A percentile compares a stretch with the other conserved stretches of the same genome.
phyloP scores from a whole-genome alignment of 2,329 filamentous ascomycete genomes.

The Penicillium sp. region DNA sequence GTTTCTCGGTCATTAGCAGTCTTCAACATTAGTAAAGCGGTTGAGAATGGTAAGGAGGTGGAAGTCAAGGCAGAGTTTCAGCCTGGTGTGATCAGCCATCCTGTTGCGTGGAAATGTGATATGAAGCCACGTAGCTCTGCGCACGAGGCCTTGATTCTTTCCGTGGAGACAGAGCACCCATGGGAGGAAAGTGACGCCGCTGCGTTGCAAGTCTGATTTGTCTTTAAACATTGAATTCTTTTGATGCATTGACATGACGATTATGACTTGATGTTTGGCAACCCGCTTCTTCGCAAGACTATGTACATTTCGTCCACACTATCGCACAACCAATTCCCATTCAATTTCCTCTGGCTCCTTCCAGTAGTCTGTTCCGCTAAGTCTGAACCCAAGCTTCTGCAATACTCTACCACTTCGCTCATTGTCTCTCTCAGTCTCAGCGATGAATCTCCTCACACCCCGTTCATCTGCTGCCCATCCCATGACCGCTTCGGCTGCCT shows the following conservation, averaged over 20 bases:
- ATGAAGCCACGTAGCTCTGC: not conserved
- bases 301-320: not conserved
- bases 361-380: conserved; percentile 23
- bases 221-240: not conserved
- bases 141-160: conserved; percentile 1
- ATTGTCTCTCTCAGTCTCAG: conserved; percentile 28
- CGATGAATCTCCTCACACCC: conserved; percentile 24
- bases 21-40: conserved; percentile 44
- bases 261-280: not conserved
- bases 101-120: conserved; percentile 14
- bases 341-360: conserved; percentile 20
- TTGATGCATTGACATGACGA: no score
- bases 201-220: not conserved
- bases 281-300: not conserved
- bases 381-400: conserved; percentile 24
- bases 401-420: conserved; percentile 21
- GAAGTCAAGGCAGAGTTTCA: conserved; percentile 38
- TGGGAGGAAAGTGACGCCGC: conserved; percentile 3
- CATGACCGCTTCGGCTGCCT: conserved; percentile 23
- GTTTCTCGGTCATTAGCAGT: conserved; percentile 48
- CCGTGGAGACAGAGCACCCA: not conserved
- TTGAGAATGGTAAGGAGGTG: conserved; percentile 39
- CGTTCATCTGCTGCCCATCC: conserved; percentile 19
- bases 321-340: conserved; percentile 14
- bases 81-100: conserved; percentile 35